These are phyloP conservation scores for Leccinellum rugosiceps DNA, from an alignment of 768 basidiomycete species.

Conservation along the genomic window DNA sequence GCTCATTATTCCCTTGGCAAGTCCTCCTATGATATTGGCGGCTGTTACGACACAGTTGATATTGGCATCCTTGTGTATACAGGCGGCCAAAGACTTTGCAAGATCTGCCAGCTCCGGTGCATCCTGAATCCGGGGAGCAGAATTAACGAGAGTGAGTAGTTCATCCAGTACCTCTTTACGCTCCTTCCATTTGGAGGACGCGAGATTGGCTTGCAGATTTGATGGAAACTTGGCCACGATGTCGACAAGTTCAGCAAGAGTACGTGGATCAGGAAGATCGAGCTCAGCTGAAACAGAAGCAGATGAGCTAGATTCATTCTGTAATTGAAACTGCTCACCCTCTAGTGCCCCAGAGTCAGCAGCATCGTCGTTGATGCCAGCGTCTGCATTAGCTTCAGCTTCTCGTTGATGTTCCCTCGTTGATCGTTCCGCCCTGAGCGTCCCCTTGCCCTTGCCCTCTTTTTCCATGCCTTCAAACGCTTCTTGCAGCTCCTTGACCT, in stretches of 20 bases:
- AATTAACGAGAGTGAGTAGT: conserved; percentile 62
- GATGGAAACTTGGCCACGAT: conserved; percentile 73
- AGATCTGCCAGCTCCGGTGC: conserved; percentile 74
- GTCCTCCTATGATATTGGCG: conserved; percentile 76
- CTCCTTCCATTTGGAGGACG: conserved; percentile 98
- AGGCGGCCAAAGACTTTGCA: conserved; percentile 68
- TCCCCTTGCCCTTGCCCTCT: conserved; percentile 82
- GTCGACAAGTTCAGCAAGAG: conserved; percentile 78
- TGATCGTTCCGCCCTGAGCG: conserved; percentile 70
- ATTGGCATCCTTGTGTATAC: conserved; percentile 88
- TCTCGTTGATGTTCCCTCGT: conserved; percentile 79
- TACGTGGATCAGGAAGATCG: conserved; percentile 68
- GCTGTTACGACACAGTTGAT: conserved; percentile 93
- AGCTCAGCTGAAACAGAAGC: conserved; percentile 36
- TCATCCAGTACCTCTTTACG: conserved; percentile 90
- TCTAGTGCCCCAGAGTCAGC: conserved; percentile 49
- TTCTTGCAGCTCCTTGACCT: conserved; percentile 93
- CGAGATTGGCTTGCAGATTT: conserved; percentile 68
- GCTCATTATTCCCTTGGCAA: conserved; percentile 77
- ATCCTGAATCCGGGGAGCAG: conserved; percentile 76
- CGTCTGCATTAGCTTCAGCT: conserved; percentile 44
- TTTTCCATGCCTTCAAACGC: conserved; percentile 81
- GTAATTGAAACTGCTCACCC: conserved; percentile 36
- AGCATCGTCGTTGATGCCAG: conserved; percentile 33
- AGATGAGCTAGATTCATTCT: not conserved